Percentiles rank a stretch among this genome's conserved stretches.
These are phyloP conservation scores for Stephanodiscus triporus DNA, from an alignment of 108 stramenopile genomes.

Conservation along the genomic window DNA sequence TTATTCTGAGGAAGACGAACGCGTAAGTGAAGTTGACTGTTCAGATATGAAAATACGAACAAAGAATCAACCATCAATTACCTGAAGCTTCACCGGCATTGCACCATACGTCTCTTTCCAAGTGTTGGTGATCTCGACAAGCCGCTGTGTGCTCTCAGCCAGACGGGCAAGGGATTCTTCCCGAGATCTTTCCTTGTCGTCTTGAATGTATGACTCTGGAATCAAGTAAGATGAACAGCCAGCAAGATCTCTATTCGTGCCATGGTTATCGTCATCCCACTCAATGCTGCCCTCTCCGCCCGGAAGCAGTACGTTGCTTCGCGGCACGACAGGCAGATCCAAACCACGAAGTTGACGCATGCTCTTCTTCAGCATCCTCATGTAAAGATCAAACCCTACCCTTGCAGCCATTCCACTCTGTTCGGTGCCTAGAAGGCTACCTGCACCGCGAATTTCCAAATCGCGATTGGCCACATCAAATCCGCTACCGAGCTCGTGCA, in stretches of 20 bases:
- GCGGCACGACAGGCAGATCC: conserved; percentile 76
- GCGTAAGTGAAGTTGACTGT: not conserved
- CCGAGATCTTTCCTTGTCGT: conserved; percentile 51
- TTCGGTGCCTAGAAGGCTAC: conserved; percentile 88
- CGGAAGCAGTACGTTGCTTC: conserved; percentile 77
- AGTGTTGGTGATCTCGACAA: conserved; percentile 75
- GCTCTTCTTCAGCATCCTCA: conserved; percentile 92
- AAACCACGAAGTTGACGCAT: conserved; percentile 84
- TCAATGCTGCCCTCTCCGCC: conserved; percentile 71
- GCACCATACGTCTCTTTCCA: conserved; percentile 83
- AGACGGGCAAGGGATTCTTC: conserved; percentile 77
- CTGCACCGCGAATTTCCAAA: conserved; percentile 95
- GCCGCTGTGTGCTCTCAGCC: conserved; percentile 69
- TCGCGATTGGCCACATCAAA: conserved; percentile 93
- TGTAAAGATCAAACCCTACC: conserved; percentile 96
- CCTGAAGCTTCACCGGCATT: conserved; percentile 61
- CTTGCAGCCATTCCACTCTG: conserved; percentile 92
- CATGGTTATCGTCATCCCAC: conserved; percentile 33
- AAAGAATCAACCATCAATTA: not conserved
- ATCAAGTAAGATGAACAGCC: conserved; percentile 56
- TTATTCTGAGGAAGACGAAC: conserved; percentile 46
- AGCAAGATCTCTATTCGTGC: conserved; percentile 13
- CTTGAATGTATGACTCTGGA: conserved; percentile 67
- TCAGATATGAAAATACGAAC: not conserved
- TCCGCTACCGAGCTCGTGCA: conserved; percentile 87